phyloP scores from a whole-genome alignment of 371 early-diverging fungal genomes.

The Quaeritorhiza haematococci region DNA sequence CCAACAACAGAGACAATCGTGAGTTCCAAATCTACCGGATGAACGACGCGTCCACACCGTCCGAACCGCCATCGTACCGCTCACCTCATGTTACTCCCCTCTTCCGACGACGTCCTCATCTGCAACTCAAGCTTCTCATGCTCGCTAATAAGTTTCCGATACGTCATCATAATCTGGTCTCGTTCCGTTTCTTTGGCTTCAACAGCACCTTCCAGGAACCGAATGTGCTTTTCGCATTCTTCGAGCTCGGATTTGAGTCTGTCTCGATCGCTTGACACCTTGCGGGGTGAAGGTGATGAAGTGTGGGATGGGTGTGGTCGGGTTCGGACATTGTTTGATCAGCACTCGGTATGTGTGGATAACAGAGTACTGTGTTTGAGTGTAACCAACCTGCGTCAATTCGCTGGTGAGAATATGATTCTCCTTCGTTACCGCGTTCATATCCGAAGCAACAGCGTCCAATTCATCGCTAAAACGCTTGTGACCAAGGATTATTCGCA shows the following conservation, averaged over 20 bases:
- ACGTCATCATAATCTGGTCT: slow-evolving; percentile 34
- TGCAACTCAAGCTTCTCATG: slow-evolving; percentile 33
- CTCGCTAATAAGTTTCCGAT: slow-evolving; percentile 39
- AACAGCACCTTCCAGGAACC: slow-evolving; percentile 31
- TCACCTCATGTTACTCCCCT: slow-evolving; percentile 26
- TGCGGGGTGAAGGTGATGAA: not conserved
- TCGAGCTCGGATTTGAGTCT: slow-evolving; percentile 23
- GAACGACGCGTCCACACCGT: not conserved
- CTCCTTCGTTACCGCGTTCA: slow-evolving; percentile 38
- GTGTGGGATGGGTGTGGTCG: not conserved
- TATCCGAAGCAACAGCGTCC: slow-evolving; percentile 27
- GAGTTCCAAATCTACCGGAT: slow-evolving; percentile 2
- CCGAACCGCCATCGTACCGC: not conserved
- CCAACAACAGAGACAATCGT: not conserved
- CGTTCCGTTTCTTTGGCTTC: slow-evolving; percentile 35
- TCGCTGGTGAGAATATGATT: slow-evolving; percentile 36
- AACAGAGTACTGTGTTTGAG: not conserved
- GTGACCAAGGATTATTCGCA: too few species aligned
- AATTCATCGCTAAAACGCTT: slow-evolving; percentile 27
- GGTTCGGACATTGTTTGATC: not conserved
- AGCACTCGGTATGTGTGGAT: not conserved
- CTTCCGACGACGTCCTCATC: slow-evolving; percentile 16
- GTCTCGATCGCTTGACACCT: slow-evolving; percentile 17
- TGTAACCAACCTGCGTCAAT: slow-evolving; percentile 24
- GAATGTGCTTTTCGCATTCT: slow-evolving; percentile 32